phyloP scores from a whole-genome alignment of 805 yeast genomes.

The Barnettozyma sucrosica region DNA sequence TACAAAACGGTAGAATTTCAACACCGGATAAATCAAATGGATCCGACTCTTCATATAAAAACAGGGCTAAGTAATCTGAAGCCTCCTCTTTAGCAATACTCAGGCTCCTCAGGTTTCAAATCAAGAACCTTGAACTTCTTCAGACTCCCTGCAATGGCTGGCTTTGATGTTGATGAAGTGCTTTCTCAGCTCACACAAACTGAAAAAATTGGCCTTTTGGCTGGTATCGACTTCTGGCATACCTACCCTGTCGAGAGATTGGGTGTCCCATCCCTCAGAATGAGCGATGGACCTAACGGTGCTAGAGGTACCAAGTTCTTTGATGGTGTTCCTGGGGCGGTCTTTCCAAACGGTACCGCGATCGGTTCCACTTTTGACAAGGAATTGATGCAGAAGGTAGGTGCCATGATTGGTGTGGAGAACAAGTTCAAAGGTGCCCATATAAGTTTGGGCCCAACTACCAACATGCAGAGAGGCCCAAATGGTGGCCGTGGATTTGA shows the following conservation, averaged over 20 bases:
- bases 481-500: conserved; percentile 59
- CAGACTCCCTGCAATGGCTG: no score
- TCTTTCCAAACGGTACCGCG: conserved; percentile 56
- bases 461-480: conserved; percentile 51
- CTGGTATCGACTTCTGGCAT: conserved; percentile 45
- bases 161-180: conserved; percentile 18
- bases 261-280: conserved; percentile 39
- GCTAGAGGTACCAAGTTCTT: conserved; percentile 45
- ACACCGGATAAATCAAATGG: no score
- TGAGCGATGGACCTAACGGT: conserved; percentile 59
- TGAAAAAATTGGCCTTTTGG: conserved; percentile 17
- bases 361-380: conserved; percentile 50
- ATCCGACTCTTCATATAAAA: no score
- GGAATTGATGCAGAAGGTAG: conserved; percentile 40
- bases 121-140: no score
- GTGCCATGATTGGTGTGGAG: conserved; percentile 47
- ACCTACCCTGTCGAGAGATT: conserved; percentile 30
- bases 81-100: no score
- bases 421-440: conserved; percentile 48
- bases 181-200: conserved; percentile 9
- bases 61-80: no score
- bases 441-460: conserved; percentile 41
- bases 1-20: no score
- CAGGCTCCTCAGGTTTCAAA: no score
- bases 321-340: conserved; percentile 45